Base-by-base conservation (phyloP, 352 stramenopile species). In the Globisporangium paroecandrum region DNA sequence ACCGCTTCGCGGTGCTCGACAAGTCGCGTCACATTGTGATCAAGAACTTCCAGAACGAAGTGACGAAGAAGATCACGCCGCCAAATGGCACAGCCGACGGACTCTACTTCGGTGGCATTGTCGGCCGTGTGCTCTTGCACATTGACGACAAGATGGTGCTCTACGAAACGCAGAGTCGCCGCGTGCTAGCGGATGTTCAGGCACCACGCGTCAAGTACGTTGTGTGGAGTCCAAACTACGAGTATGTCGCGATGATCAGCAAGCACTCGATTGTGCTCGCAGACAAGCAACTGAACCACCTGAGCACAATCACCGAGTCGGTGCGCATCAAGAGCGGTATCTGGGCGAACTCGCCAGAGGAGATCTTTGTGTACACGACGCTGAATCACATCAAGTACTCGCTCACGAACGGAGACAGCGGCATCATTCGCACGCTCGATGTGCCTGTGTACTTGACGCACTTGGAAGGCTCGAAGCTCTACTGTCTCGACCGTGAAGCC, bases 41-140 rank as follows among this genome's bases (percentile, higher is more conserved):
- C 71, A 99, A 99, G 83, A 99, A 99, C 79, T 91, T 99, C 64
- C 91, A 98, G 73, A 99, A 99, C 78, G 96, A 99, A 78, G 98
- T 98, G 25, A 99, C 95, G 29, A 99, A 99, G 82, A 96, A 97
- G 74, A 94, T 99, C 58, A 85, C 93, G 49, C 92, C 97, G n/a
- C 97, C 98, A 4, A 93, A 98, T 46, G 91, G 96, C 41, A 98
- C 88, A 60, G 91, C 97, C 7, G 97, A 99, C 64, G 89, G 88
- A 32, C 79, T 99, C 32, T 99, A 99, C 82, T 97, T 98, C 65
- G 97, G 94, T 62, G 97, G 97, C 68, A 92, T 97, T 6, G 91
- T 97, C n/a, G 98, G 98, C n/a, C 94, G 97, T 61, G 87, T 99
- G 63, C 87, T 99, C 62, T 84, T 99, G 55, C 90, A 97, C 63